Evolutionary conservation across 2,329 filamentous ascomycete genomes (phyloP), one percentile per base, ranked within the genome.

Genomic region (Ceratocystiopsis minuta): DNA sequence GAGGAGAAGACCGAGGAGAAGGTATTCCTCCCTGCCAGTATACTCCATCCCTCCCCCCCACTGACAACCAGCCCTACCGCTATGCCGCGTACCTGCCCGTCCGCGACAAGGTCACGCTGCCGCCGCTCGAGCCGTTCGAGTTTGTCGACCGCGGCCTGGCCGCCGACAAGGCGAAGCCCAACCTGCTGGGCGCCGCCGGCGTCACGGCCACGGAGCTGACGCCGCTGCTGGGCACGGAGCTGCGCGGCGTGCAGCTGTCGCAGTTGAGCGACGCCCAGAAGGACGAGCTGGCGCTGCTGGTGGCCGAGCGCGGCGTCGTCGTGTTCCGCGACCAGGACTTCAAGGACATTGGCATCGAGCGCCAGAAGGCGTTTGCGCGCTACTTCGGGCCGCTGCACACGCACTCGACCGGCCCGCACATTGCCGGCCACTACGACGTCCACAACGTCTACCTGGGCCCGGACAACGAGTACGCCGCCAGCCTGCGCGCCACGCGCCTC

Each of bases 361-460:
- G 53, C 44, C 59, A 61, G 41, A 60, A 61, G 46, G 55, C 55
- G 9, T 60, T 62, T 45, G 59, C 53, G 3, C 46, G 48, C 7
- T 60, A 61, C 42, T 63, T 62, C 42, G 61, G 60, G 0, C 58
- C 54, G 6, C 51, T 62, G 3, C 60, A 63, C 28, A 54, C 62
- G 13, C 60, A 63, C 11, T 12, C 32, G 32, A 33, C 32, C 3
- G 32, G 32, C 15, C 11, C 32, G 12, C 32, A 33, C 15, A 33
- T 33, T 12, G 4, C 5, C 39, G 58, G 59, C 44, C 54, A 60
- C 24, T 52, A 62, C 9, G 62, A 65, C 45, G 55, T 65, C 36
- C 60, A 65, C 49, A 63, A 60, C 47, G 63, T 65, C 46, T 65
- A 65, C 51, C 57, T 64, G 0, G 63, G 60, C 0, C 56, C 58